Percentiles rank a stretch among this genome's conserved stretches.
Evolutionary conservation across 441 rosid species (phyloP).

Genomic region (Gossypium trilobum): DNA sequence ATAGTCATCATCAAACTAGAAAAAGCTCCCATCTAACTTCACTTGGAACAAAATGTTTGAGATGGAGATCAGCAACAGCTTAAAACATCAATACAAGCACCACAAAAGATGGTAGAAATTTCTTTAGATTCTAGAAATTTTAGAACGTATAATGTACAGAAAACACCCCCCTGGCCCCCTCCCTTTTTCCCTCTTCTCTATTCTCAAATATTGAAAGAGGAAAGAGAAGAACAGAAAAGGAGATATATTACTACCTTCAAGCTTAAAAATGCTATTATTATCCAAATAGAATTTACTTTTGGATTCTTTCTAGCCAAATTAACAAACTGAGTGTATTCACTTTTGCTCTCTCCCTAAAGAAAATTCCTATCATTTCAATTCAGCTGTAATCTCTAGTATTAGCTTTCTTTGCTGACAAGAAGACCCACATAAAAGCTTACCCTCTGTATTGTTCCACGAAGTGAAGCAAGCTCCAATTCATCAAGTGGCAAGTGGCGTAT

Average conservation of each 20-base stretch:
- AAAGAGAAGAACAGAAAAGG: neutral
- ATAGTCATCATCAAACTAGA: conserved; percentile 7
- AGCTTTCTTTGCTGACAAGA: conserved; percentile 6
- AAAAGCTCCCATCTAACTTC: conserved; percentile 2
- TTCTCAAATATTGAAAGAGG: neutral
- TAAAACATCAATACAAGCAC: neutral
- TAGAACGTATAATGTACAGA: neutral
- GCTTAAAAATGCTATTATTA: neutral
- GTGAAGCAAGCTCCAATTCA: conserved; percentile 95
- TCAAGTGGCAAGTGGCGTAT: conserved; percentile 87
- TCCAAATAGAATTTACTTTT: neutral
- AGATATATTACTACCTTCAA: neutral
- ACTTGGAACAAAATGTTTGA: neutral
- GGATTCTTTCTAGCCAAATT: neutral
- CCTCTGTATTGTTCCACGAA: conserved; percentile 80
- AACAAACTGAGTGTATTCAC: neutral
- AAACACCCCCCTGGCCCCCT: neutral
- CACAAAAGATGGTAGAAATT: conserved; percentile 3
- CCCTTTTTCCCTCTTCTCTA: neutral
- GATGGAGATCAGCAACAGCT: neutral
- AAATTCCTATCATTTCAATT: neutral
- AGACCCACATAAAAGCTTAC: conserved; percentile 32
- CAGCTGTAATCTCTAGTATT: neutral
- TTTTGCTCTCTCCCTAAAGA: neutral
- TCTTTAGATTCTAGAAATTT: conserved; percentile 12